Evolutionary conservation across 257 asterid genomes (phyloP).

Genomic region (Nicotiana otophora): DNA sequence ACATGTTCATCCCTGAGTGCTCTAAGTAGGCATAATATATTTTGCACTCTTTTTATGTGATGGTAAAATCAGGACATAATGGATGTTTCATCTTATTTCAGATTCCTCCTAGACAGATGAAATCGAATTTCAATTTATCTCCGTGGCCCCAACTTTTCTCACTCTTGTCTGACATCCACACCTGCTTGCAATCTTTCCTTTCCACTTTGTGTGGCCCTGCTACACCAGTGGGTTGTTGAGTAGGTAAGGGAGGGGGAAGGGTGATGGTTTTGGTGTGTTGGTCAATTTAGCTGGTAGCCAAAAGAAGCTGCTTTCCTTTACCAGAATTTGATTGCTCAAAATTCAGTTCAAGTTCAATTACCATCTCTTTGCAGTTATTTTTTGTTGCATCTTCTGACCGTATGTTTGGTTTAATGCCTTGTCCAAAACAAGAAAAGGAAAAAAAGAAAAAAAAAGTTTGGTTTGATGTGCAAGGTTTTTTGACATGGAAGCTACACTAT

Average conservation of each 20-base stretch:
- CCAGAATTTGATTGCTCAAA: conserved; percentile 2
- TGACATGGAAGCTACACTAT: not conserved
- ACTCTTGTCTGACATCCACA: not conserved
- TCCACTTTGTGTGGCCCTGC: conserved; percentile 2
- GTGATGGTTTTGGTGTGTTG: not conserved
- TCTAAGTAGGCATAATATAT: not conserved
- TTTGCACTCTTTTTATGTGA: not conserved
- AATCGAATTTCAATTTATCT: not conserved
- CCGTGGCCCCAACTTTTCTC: not conserved
- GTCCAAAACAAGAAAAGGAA: not conserved
- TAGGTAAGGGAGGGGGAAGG: conserved; percentile 5
- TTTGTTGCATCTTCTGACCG: not conserved
- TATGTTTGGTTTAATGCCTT: conserved; percentile 5
- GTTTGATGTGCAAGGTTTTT: conserved; percentile 1
- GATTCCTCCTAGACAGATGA: not conserved
- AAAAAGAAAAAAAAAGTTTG: not conserved
- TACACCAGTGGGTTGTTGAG: conserved; percentile 1
- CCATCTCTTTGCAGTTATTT: not conserved
- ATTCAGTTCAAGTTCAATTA: not conserved
- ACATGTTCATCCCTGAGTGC: not conserved
- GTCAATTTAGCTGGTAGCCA: not conserved
- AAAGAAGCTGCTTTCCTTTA: not conserved
- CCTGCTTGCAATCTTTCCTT: not conserved
- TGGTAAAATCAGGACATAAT: not conserved
- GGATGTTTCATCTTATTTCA: not conserved